Evolutionary conservation across 2,329 filamentous ascomycete genomes (phyloP).

Genomic region (Spiromastix sp.): DNA sequence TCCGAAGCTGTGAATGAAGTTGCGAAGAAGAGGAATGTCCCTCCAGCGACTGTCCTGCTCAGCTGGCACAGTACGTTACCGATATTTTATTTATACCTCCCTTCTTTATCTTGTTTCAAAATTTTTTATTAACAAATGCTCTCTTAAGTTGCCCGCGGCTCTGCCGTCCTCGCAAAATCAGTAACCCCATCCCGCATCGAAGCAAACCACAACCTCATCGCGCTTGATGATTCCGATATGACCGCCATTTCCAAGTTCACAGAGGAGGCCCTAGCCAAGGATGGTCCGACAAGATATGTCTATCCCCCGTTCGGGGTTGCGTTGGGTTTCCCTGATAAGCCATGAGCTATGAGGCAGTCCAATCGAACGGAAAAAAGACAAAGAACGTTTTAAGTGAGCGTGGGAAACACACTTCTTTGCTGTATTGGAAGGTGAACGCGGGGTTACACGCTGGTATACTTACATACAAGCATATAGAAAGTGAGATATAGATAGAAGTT

Average conservation of each 20-base stretch:
- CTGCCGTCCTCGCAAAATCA: slow-evolving; percentile 12
- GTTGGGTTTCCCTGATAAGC: slow-evolving; percentile 64
- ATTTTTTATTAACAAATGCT: neutral
- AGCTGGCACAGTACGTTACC: slow-evolving; percentile 33
- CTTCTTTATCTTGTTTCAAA: neutral
- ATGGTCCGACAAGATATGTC: slow-evolving; percentile 40
- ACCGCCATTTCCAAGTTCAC: slow-evolving; percentile 28
- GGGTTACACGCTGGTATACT: no score
- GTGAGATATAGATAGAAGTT: neutral
- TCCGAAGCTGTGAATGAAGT: slow-evolving; percentile 32
- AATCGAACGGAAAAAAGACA: neutral
- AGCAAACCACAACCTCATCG: slow-evolving; percentile 28
- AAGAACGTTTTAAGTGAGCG: neutral
- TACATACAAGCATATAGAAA: neutral
- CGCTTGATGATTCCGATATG: slow-evolving; percentile 28
- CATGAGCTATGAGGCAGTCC: neutral
- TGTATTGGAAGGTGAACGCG: no score
- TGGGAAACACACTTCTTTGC: no score
- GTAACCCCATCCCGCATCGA: slow-evolving; percentile 30
- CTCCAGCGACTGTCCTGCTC: slow-evolving; percentile 30
- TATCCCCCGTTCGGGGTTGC: slow-evolving; percentile 59
- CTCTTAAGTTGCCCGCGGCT: slow-evolving; percentile 11
- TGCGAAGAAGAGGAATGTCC: slow-evolving; percentile 29
- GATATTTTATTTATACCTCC: neutral
- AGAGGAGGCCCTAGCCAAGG: slow-evolving; percentile 22